Evolutionary conservation across 177 flowering plant genomes (phyloP).

Genomic region (Vitis hybrid): DNA sequence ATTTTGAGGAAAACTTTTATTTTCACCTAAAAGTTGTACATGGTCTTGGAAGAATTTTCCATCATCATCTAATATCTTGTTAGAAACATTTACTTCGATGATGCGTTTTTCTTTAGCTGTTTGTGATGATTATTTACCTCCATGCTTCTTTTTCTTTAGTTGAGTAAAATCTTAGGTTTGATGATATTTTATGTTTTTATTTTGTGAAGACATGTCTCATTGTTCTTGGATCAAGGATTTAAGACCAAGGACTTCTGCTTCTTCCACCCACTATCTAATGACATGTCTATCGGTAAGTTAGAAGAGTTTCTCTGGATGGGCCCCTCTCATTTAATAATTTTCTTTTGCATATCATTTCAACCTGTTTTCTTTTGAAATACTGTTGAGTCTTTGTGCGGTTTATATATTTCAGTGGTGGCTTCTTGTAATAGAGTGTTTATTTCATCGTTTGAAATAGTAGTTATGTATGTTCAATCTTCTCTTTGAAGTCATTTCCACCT

Average conservation of each 20-base stretch:
- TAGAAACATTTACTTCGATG: too few relatives aligned
- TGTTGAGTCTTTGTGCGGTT: neutral
- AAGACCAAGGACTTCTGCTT: conserved; percentile 63
- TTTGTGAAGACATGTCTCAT: conserved; percentile 57
- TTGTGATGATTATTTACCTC: neutral
- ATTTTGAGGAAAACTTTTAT: too few relatives aligned
- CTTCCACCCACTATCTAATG: conserved; percentile 93
- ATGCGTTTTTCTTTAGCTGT: too few relatives aligned
- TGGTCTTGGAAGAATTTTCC: too few relatives aligned
- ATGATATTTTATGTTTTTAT: conserved; percentile 7
- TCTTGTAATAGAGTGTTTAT: neutral
- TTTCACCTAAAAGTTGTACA: too few relatives aligned
- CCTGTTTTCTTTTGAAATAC: neutral
- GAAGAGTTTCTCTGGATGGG: conserved; percentile 3
- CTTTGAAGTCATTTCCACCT: neutral
- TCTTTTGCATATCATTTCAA: neutral
- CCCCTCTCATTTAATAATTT: neutral
- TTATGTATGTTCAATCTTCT: neutral
- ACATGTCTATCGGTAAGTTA: conserved; percentile 73
- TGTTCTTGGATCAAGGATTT: conserved; percentile 84
- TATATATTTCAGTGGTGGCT: neutral
- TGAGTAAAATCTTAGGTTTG: neutral
- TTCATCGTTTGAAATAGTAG: neutral
- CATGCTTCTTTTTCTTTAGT: neutral
- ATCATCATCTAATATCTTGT: too few relatives aligned